Conservation (phyloP, 164 flowering plant species). For the Piper betle region DNA sequence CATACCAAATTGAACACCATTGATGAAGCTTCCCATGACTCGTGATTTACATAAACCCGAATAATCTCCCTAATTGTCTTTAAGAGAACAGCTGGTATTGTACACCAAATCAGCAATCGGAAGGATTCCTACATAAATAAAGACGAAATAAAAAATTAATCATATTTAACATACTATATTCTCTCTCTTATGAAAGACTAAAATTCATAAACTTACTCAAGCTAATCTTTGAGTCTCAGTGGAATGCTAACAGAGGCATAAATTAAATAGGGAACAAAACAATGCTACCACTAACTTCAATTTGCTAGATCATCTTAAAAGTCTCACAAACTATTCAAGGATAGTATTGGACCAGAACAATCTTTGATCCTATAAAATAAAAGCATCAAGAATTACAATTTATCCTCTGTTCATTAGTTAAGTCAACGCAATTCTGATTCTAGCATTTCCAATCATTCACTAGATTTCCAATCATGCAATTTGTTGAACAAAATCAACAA, state of each 20-base stretch:
- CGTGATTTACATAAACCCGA: constrained; percentile 37
- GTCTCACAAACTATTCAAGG: constrained; percentile 1
- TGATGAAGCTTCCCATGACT: constrained; percentile 54
- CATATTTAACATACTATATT: too few species aligned
- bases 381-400: too few species aligned
- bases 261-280: too few species aligned
- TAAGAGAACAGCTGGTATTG: constrained; percentile 49
- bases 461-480: too few species aligned
- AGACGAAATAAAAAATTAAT: not conserved
- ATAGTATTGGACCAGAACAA: too few species aligned
- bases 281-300: not conserved
- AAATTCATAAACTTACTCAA: not conserved
- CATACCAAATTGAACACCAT: constrained; percentile 69
- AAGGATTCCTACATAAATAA: constrained; percentile 43
- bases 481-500: too few species aligned
- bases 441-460: too few species aligned
- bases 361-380: too few species aligned
- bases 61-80: constrained; percentile 50
- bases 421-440: too few species aligned
- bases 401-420: too few species aligned
- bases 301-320: not conserved
- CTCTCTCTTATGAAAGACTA: too few species aligned
- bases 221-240: not conserved
- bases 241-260: not conserved
- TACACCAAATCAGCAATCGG: constrained; percentile 42